phyloP scores from a whole-genome alignment of 2,329 filamentous ascomycete genomes.

The Colletotrichum sp. region DNA sequence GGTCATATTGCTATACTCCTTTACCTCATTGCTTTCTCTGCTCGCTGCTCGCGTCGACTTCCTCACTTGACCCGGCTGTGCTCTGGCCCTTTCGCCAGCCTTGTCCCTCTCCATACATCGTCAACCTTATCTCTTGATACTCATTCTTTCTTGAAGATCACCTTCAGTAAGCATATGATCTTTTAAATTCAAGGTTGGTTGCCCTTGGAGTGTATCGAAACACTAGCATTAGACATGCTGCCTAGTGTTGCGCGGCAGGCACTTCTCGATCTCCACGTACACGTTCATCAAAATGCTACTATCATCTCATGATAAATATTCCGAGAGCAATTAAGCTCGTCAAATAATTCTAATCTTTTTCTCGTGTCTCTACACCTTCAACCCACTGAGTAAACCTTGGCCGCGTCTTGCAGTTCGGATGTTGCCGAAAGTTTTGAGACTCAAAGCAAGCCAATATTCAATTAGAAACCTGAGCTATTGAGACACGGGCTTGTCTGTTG shows the following conservation, averaged over 20 bases:
- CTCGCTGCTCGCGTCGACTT: too few relatives aligned
- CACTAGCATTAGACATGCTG: background rate
- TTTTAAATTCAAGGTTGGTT: rapidly evolving
- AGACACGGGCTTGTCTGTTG: background rate
- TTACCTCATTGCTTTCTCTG: background rate
- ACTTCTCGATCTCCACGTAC: background rate
- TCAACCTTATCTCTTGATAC: background rate
- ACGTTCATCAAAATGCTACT: background rate
- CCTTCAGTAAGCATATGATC: background rate
- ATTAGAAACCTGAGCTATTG: background rate
- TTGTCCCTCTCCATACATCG: rapidly evolving
- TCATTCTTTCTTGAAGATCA: rapidly evolving
- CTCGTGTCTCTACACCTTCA: background rate
- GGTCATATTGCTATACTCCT: background rate
- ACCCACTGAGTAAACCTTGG: background rate
- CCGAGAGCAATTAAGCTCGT: rapidly evolving
- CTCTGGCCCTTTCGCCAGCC: background rate
- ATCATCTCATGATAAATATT: background rate
- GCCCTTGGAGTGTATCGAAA: background rate
- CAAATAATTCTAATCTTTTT: background rate
- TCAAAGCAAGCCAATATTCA: background rate
- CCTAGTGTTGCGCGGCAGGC: background rate
- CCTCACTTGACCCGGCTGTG: too few relatives aligned
- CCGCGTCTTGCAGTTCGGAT: background rate
- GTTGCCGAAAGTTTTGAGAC: rapidly evolving